phyloP scores from a whole-genome alignment of 2,329 filamentous ascomycete species.

The Aspergillus oerlinghausenensis region DNA sequence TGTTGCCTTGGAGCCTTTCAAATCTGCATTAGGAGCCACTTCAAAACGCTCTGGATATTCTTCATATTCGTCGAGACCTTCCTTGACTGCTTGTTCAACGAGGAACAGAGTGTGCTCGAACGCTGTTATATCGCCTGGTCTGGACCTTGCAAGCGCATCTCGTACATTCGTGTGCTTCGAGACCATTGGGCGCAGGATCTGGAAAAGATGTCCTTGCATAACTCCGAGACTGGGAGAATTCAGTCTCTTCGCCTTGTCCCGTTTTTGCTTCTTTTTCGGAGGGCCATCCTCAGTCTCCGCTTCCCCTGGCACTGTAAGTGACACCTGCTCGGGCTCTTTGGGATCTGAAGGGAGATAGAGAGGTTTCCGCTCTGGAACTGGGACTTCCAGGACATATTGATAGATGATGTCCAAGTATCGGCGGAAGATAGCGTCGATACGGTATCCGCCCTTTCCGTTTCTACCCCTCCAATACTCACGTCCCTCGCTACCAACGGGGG shows the following conservation, averaged over 20 bases:
- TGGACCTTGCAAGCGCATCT: conserved; percentile 69
- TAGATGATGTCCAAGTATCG: conserved; percentile 90
- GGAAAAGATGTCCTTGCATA: conserved; percentile 91
- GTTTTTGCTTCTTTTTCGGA: conserved; percentile 46
- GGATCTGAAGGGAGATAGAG: conserved; percentile 64
- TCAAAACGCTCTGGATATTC: conserved; percentile 37
- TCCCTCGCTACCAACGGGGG: conserved; percentile 59
- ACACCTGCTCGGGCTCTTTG: conserved; percentile 19
- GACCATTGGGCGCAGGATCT: conserved; percentile 79
- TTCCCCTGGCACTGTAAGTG: conserved; percentile 21
- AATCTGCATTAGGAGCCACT: conserved; percentile 29
- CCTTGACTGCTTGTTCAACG: conserved; percentile 69
- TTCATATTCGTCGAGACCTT: conserved; percentile 66
- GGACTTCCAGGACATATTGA: conserved; percentile 65
- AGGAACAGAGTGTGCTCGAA: conserved; percentile 73
- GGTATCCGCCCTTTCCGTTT: conserved; percentile 76
- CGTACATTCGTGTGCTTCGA: conserved; percentile 75
- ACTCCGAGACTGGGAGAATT: conserved; percentile 64
- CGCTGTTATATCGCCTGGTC: conserved; percentile 65
- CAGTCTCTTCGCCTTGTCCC: conserved; percentile 43
- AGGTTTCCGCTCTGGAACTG: conserved; percentile 60
- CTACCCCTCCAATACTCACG: conserved; percentile 82
- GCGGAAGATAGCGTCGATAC: conserved; percentile 80
- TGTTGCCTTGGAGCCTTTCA: conserved; percentile 51
- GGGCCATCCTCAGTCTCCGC: conserved; percentile 45